Evolutionary conservation across 129 eudicot species (phyloP), one percentile per base, ranked within the genome.

Genomic region (Flaveria trinervia): DNA sequence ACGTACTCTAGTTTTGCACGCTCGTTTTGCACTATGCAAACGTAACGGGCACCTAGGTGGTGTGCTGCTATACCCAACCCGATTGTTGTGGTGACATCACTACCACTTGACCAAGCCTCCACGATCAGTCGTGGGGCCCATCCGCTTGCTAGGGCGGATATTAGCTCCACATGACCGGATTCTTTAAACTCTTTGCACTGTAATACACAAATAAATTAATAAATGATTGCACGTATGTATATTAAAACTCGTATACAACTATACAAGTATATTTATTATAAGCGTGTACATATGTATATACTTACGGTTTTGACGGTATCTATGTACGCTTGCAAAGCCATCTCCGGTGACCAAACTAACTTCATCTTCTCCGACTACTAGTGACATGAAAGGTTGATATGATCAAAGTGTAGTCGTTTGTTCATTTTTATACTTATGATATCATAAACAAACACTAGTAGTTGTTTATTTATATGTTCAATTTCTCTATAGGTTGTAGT

Each of bases 101-200:
- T 77, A 62, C 80, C 84, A 36, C 71, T 57, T 18, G 73, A 52
- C 85, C 87, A 85, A 15, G 84, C 86, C 61, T 88, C 89, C 1
- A 81, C 84, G 1, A 83, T 88, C 54, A 85, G 12, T 46, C 78
- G 77, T 1, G 92, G 82, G 50, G 60, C 80, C 87, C 87, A 88
- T 43, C 92, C 92, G 6, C 85, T 89, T 7, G 87, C 87, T 87
- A 85, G 80, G 48, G 87, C 89, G 26, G 92, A 88, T 70, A 88
- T 73, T 68, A 88, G 59, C 80, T 88, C 92, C 4, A 82, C 81
- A 4, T 66, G 87, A 43, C 80, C 78, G 3, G 84, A 80, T 57
- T 83, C 86, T 52, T 54, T 66, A 7, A 62, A 18, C 23, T 74
- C 11, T 51, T 72, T 56, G 76, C 87, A 80, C 92, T 88, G 73